These are phyloP conservation scores for Geranium incanum DNA, from an alignment of 441 rosid species.

Conservation along the genomic window DNA sequence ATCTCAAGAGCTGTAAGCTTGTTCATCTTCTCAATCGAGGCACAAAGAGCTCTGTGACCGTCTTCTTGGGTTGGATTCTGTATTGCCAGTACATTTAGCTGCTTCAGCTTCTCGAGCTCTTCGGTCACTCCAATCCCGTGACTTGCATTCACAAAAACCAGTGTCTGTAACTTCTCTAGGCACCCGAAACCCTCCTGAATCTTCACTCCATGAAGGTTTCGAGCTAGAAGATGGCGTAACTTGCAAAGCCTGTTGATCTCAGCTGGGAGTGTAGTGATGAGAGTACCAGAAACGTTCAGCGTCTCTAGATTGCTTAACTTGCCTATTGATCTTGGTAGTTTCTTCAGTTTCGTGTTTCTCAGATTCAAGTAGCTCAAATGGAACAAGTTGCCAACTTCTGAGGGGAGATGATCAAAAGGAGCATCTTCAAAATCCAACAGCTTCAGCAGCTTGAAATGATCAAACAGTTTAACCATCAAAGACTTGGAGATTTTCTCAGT, in stretches of 20 bases:
- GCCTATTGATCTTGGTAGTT: conserved; percentile 17
- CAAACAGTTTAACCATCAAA: background rate
- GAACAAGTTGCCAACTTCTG: conserved; percentile 18
- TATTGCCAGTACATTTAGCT: conserved; percentile 15
- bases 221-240: conserved; percentile 11
- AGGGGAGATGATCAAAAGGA: conserved; percentile 5
- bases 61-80: background rate
- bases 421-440: conserved; percentile 15
- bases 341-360: conserved; percentile 14
- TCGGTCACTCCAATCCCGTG: background rate
- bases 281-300: conserved; percentile 13
- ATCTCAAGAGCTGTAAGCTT: background rate
- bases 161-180: conserved; percentile 12
- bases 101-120: conserved; percentile 12
- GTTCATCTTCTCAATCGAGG: conserved; percentile 6
- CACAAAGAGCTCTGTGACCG: background rate
- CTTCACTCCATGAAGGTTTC: conserved; percentile 3
- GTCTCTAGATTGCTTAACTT: conserved; percentile 15
- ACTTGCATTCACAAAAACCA: conserved; percentile 3
- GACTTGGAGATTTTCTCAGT: background rate
- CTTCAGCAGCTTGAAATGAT: conserved; percentile 13
- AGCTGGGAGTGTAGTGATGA: conserved; percentile 2
- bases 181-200: conserved; percentile 6
- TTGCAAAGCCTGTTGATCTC: conserved; percentile 9
- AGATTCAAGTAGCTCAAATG: conserved; percentile 15